These are phyloP conservation scores for Russula foetens DNA, from an alignment of 768 basidiomycete species.

Conservation along the genomic window DNA sequence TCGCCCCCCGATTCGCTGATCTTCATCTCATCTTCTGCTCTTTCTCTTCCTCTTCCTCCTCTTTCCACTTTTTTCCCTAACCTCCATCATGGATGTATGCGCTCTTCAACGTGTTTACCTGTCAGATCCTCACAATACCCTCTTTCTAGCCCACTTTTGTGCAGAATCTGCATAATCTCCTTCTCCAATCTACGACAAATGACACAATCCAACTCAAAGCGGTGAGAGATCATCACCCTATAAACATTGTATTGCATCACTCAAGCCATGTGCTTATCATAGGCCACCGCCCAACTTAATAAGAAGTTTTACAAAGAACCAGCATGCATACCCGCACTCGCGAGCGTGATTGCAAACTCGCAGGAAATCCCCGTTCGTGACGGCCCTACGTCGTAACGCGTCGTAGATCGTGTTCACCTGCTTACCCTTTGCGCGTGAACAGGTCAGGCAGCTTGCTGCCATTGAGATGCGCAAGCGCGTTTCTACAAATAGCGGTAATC, in stretches of 20 bases:
- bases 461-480: slow-evolving; percentile 96
- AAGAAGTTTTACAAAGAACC: slow-evolving; percentile 90
- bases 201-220: slow-evolving; percentile 87
- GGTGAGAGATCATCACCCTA: slow-evolving; percentile 41
- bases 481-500: slow-evolving; percentile 61
- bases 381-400: not conserved
- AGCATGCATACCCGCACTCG: slow-evolving; percentile 84
- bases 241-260: slow-evolving; percentile 10
- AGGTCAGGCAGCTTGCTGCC: slow-evolving; percentile 96
- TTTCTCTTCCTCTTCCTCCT: not conserved
- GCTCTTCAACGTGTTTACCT: not conserved
- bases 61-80: not conserved
- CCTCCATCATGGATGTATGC: slow-evolving; percentile 42
- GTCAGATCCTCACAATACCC: not conserved
- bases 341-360: slow-evolving; percentile 76
- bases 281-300: slow-evolving; percentile 91
- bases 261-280: not conserved
- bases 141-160: slow-evolving; percentile 54
- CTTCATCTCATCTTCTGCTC: slow-evolving; percentile 7
- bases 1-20: slow-evolving; percentile 20
- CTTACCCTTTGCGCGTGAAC: not conserved
- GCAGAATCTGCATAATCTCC: slow-evolving; percentile 75
- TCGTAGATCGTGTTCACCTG: not conserved
- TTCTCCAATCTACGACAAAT: slow-evolving; percentile 77
- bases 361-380: slow-evolving; percentile 73